A percentile compares a stretch with the other conserved stretches of the same genome.
Conservation (phyloP, 2,329 filamentous ascomycete species). For the Ophiostoma triangulosporum region DNA sequence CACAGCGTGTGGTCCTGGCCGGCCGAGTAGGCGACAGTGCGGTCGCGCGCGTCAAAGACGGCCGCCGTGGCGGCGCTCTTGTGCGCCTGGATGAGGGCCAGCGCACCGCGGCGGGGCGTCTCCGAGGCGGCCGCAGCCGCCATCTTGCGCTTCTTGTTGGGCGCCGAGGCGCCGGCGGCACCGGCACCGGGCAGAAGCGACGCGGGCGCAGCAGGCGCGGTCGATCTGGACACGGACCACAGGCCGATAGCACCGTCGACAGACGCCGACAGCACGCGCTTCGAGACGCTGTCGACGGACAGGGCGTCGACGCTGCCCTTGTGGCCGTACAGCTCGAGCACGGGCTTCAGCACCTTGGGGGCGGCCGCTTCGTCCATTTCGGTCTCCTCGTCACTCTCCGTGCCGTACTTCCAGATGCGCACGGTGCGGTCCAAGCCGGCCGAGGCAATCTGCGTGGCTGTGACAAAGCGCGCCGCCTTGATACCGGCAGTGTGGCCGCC, state of each 20-base stretch:
- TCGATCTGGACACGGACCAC: slow-evolving; percentile 55
- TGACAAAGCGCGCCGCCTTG: slow-evolving; percentile 75
- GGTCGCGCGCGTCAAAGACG: slow-evolving; percentile 73
- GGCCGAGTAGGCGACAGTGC: slow-evolving; percentile 79
- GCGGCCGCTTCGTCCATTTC: slow-evolving; percentile 55
- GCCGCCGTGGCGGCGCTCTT: slow-evolving; percentile 56
- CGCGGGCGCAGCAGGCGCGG: slow-evolving; percentile 48
- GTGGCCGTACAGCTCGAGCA: slow-evolving; percentile 19
- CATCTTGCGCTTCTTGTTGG: slow-evolving; percentile 65
- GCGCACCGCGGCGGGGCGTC: slow-evolving; percentile 60
- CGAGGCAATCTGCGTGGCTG: slow-evolving; percentile 64
- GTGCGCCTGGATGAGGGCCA: slow-evolving; percentile 61
- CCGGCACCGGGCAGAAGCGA: slow-evolving; percentile 54
- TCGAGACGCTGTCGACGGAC: slow-evolving; percentile 54
- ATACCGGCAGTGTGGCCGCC: slow-evolving; percentile 66
- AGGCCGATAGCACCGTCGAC: slow-evolving; percentile 74
- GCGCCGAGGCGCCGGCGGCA: slow-evolving; percentile 13
- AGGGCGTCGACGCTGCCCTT: slow-evolving; percentile 59
- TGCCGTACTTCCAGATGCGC: slow-evolving; percentile 77
- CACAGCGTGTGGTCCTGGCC: slow-evolving; percentile 85
- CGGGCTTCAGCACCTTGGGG: slow-evolving; percentile 8
- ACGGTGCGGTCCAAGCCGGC: slow-evolving; percentile 75
- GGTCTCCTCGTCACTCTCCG: slow-evolving; percentile 53
- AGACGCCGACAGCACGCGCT: slow-evolving; percentile 73
- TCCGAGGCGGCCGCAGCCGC: slow-evolving; percentile 32